phyloP scores from a whole-genome alignment of 2,329 filamentous ascomycete genomes.

The Diaporthe longicolla region DNA sequence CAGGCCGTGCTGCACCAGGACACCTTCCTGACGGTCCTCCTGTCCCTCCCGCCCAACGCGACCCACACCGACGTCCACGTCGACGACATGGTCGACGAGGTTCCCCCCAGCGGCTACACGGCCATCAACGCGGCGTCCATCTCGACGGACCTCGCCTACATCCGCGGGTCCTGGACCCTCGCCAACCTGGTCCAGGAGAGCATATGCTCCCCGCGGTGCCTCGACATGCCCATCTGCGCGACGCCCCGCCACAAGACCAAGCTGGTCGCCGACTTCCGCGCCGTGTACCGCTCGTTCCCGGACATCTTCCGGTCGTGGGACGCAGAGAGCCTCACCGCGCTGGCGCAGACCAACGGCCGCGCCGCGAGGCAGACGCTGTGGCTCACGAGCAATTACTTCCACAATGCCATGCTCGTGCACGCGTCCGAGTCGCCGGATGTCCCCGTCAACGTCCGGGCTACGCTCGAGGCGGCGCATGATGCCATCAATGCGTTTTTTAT shows the following conservation, averaged over 20 bases:
- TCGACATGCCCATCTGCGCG: conserved; percentile 79
- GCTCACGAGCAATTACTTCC: conserved; percentile 85
- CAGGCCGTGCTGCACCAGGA: conserved; percentile 86
- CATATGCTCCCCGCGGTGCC: conserved; percentile 80
- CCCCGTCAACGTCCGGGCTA: conserved; percentile 76
- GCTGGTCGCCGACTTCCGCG: conserved; percentile 77
- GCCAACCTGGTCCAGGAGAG: conserved; percentile 84
- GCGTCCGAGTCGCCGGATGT: conserved; percentile 77
- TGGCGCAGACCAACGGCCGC: conserved; percentile 73
- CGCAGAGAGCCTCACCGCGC: conserved; percentile 68
- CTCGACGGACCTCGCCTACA: conserved; percentile 78
- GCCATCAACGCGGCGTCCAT: conserved; percentile 67
- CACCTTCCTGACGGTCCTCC: conserved; percentile 83
- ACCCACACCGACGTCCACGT: conserved; percentile 86
- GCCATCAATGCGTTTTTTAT: conserved; percentile 83
- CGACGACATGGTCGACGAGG: conserved; percentile 79
- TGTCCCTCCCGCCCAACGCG: conserved; percentile 82
- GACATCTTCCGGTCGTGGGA: conserved; percentile 79
- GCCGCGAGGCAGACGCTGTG: conserved; percentile 82
- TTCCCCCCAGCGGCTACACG: conserved; percentile 48
- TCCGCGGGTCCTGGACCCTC: conserved; percentile 83
- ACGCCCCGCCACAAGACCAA: conserved; percentile 78
- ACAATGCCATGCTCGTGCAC: conserved; percentile 85
- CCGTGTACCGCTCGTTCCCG: conserved; percentile 81
- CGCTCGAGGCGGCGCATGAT: conserved; percentile 82